Evolutionary conservation across 345 rosid species (phyloP).

Genomic region (Atalantia buxifolia): DNA sequence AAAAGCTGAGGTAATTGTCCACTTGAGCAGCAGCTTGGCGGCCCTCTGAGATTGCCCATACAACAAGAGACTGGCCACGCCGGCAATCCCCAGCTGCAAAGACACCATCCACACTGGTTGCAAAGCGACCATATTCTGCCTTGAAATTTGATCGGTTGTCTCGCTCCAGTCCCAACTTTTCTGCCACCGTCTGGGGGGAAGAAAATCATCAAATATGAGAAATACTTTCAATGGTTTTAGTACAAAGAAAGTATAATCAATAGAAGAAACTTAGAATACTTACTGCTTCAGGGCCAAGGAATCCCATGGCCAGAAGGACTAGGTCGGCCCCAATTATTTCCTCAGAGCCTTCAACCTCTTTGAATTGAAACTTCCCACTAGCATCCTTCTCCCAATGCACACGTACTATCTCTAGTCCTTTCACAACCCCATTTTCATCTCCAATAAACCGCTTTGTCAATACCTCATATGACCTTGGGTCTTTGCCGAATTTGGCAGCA

Average conservation of each 20-base stretch:
- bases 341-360: constrained; percentile 84
- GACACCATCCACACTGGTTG: constrained; percentile 76
- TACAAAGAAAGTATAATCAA: not conserved
- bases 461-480: constrained; percentile 91
- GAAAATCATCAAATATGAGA: not conserved
- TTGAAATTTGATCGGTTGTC: constrained; percentile 87
- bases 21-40: constrained; percentile 95
- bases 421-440: constrained; percentile 73
- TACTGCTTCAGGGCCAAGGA: constrained; percentile 94
- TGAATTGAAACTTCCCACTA: constrained; percentile 71
- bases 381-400: constrained; percentile 93
- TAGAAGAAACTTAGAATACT: constrained; percentile 20
- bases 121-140: constrained; percentile 92
- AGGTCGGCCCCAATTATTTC: constrained; percentile 88
- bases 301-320: constrained; percentile 93
- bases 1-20: constrained; percentile 48
- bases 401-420: constrained; percentile 75
- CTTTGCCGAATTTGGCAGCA: constrained; percentile 75
- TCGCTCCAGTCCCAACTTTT: constrained; percentile 78
- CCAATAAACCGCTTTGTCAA: constrained; percentile 88
- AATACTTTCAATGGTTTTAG: constrained; percentile 1
- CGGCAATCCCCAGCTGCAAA: constrained; percentile 99
- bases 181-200: constrained; percentile 52
- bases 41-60: constrained; percentile 99
- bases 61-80: constrained; percentile 95